Percentiles rank a stretch among this genome's conserved stretches.
Conservation (phyloP, 2,329 filamentous ascomycete species). For the Aspergillus sp. region DNA sequence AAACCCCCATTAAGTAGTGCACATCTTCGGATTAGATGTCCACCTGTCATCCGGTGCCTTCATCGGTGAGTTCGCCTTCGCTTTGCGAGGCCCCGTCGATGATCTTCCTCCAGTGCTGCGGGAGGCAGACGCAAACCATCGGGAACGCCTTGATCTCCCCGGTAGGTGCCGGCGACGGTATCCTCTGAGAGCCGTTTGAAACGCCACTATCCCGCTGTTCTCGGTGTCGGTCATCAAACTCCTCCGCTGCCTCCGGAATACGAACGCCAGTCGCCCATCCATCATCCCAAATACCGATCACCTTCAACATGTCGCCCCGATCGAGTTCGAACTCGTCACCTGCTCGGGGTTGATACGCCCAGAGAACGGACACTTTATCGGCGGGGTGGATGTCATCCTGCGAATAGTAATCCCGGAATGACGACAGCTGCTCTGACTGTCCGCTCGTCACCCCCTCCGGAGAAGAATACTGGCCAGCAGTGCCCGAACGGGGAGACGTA, state of each 20-base stretch:
- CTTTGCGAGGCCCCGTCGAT: conserved; percentile 50
- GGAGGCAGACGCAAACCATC: conserved; percentile 87
- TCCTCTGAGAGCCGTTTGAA: conserved; percentile 63
- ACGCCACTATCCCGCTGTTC: conserved; percentile 87
- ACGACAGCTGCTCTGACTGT: conserved; percentile 88
- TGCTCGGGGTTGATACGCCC: conserved; percentile 93
- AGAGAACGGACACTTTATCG: conserved; percentile 81
- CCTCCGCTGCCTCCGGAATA: conserved; percentile 71
- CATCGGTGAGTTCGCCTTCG: conserved; percentile 48
- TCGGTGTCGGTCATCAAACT: conserved; percentile 71
- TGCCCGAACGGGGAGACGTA: conserved; percentile 61
- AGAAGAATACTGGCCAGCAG: conserved; percentile 67
- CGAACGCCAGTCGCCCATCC: conserved; percentile 94
- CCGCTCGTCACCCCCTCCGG: conserved; percentile 75
- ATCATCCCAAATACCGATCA: conserved; percentile 98
- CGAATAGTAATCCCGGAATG: conserved; percentile 98
- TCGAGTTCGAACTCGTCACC: conserved; percentile 89
- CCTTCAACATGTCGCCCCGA: conserved; percentile 93
- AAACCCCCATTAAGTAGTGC: conserved; percentile 18
- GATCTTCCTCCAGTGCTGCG: conserved; percentile 92
- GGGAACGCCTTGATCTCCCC: conserved; percentile 98
- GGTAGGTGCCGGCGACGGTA: conserved; percentile 53
- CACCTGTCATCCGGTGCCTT: conserved; percentile 12
- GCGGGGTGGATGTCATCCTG: conserved; percentile 90
- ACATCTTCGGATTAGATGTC: conserved; percentile 4